Percentiles rank a stretch among this genome's conserved stretches.
phyloP scores from a whole-genome alignment of 345 rosid species.

The Laguncularia racemosa region DNA sequence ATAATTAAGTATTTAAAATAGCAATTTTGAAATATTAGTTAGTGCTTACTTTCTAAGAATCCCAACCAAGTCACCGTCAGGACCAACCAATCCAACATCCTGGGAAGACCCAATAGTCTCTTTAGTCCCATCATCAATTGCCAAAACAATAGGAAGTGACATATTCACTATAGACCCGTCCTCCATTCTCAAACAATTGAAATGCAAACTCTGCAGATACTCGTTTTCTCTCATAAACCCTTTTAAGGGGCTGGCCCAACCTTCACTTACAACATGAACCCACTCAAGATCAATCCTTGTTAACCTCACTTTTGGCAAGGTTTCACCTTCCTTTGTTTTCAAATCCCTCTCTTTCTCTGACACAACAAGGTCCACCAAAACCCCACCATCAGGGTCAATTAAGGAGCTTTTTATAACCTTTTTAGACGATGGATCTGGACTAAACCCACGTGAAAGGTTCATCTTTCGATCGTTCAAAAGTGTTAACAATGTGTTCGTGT shows the following conservation, averaged over 20 bases:
- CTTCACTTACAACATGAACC: conserved; percentile 90
- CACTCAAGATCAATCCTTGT: conserved; percentile 81
- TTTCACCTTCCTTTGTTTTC: conserved; percentile 48
- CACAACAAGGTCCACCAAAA: conserved; percentile 58
- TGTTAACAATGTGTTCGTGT: conserved; percentile 23
- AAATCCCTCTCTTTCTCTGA: conserved; percentile 44
- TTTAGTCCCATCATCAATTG: conserved; percentile 70
- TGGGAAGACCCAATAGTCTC: conserved; percentile 51
- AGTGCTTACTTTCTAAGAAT: conserved; percentile 55
- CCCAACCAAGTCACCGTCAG: conserved; percentile 58
- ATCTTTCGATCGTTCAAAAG: conserved; percentile 19
- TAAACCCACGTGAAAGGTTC: conserved; percentile 6
- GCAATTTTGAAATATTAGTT: no score
- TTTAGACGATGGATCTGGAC: background rate
- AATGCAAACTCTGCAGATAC: conserved; percentile 88
- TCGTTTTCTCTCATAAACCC: conserved; percentile 95
- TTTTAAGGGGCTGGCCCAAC: conserved; percentile 92
- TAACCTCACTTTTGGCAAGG: conserved; percentile 59
- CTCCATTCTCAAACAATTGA: conserved; percentile 52
- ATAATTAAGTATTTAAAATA: no score
- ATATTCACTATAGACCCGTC: conserved; percentile 67
- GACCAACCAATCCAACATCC: conserved; percentile 50
- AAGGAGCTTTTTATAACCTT: conserved; percentile 40
- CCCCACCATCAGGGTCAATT: conserved; percentile 94
- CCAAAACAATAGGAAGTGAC: conserved; percentile 96